These are phyloP conservation scores for Leccinum variicolor DNA, from an alignment of 768 basidiomycete species.

Conservation along the genomic window DNA sequence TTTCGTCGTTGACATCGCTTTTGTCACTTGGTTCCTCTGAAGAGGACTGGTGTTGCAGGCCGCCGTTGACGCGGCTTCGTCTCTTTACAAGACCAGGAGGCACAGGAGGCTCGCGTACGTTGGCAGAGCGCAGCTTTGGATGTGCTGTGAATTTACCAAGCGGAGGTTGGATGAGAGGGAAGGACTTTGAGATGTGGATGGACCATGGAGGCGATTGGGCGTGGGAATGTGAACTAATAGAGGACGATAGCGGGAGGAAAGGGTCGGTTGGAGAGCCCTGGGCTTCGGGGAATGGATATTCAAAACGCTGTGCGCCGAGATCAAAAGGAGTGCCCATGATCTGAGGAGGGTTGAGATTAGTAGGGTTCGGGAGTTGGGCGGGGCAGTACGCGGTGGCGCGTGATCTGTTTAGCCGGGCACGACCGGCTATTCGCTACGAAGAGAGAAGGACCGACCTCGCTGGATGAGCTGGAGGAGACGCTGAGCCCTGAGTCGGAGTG, in stretches of 20 bases:
- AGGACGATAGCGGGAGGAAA: conserved; percentile 22
- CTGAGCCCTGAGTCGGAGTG: conserved; percentile 31
- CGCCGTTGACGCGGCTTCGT: conserved; percentile 20
- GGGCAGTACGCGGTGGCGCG: background rate
- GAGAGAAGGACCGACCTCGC: conserved; percentile 25
- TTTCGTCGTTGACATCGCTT: conserved; percentile 23
- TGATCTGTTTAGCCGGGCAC: conserved; percentile 6
- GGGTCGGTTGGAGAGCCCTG: conserved; percentile 30
- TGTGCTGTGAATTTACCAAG: conserved; percentile 26
- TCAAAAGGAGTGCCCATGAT: conserved; percentile 34
- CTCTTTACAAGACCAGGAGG: conserved; percentile 31
- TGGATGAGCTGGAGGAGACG: conserved; percentile 29
- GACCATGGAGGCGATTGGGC: conserved; percentile 25
- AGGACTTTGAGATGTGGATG: conserved; percentile 28
- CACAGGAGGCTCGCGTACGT: conserved; percentile 29
- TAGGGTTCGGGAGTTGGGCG: background rate
- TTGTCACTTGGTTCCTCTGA: conserved; percentile 29
- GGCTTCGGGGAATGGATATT: conserved; percentile 30
- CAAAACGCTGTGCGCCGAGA: conserved; percentile 31
- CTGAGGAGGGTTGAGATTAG: conserved; percentile 10
- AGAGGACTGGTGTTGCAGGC: conserved; percentile 23
- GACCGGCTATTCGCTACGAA: conserved; percentile 8
- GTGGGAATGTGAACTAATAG: conserved; percentile 22
- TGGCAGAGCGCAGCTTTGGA: conserved; percentile 28
- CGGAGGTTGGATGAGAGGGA: conserved; percentile 29